Evolutionary conservation across 331 rosid species (phyloP).

Genomic region (Telfairia occidentalis): DNA sequence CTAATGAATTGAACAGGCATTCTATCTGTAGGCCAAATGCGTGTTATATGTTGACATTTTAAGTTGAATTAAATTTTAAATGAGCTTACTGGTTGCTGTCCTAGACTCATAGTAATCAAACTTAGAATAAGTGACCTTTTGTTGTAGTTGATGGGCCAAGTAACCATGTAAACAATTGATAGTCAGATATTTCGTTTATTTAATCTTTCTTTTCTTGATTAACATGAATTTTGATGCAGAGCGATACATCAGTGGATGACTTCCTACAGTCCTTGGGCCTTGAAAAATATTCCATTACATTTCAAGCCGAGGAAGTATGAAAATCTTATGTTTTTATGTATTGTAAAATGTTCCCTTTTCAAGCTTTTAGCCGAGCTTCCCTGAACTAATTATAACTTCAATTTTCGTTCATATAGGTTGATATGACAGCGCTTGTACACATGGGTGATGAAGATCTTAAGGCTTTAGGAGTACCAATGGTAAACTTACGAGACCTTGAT

Average conservation of each 20-base stretch:
- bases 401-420: constrained; percentile 47
- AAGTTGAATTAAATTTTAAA: neutral
- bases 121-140: neutral
- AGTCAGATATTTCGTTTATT: neutral
- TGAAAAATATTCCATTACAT: constrained; percentile 77
- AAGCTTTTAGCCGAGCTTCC: neutral
- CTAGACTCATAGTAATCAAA: neutral
- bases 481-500: constrained; percentile 17
- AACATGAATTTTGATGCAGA: constrained; percentile 38
- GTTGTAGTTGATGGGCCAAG: neutral
- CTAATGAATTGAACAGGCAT: neutral
- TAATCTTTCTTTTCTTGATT: constrained; percentile 8
- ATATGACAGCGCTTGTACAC: constrained; percentile 88
- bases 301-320: constrained; percentile 97
- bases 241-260: constrained; percentile 53
- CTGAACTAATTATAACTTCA: neutral
- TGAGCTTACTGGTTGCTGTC: neutral
- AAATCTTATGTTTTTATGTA: neutral
- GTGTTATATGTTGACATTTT: neutral
- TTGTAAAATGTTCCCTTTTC: neutral
- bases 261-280: constrained; percentile 84
- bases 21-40: neutral
- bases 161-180: neutral
- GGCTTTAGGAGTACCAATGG: constrained; percentile 97
- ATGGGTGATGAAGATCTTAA: constrained; percentile 96